Conservation (phyloP, 768 basidiomycete species). For the Leccinum disarticulatum region DNA sequence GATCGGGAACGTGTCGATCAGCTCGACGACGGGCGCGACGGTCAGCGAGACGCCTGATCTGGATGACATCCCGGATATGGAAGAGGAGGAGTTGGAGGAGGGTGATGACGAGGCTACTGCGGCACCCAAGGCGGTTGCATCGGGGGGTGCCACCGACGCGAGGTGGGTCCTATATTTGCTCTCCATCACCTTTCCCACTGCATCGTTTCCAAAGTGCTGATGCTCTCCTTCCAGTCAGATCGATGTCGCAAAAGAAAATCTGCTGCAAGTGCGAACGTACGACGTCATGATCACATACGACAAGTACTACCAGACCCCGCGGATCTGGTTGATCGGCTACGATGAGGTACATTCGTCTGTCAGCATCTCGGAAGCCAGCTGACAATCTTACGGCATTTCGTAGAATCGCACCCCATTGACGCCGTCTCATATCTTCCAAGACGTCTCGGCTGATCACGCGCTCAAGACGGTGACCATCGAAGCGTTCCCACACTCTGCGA, state of each 20-base stretch:
- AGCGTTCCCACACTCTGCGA: constrained; percentile 89
- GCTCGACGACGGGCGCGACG: constrained; percentile 33
- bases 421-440: constrained; percentile 92
- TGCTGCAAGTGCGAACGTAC: constrained; percentile 95
- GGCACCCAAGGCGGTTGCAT: constrained; percentile 45
- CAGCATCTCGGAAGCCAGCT: constrained; percentile 2
- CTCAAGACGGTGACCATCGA: constrained; percentile 99
- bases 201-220: constrained; percentile 1
- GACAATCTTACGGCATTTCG: background rate
- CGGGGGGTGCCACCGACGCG: constrained; percentile 42
- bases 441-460: constrained; percentile 95
- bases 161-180: constrained; percentile 40
- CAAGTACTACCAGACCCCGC: constrained; percentile 98
- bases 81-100: constrained; percentile 88
- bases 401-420: constrained; percentile 88
- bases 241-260: constrained; percentile 73
- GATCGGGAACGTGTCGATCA: constrained; percentile 47
- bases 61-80: constrained; percentile 99
- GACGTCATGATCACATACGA: constrained; percentile 99
- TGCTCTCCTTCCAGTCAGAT: constrained; percentile 43
- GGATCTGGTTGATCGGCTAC: constrained; percentile 97
- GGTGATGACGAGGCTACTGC: constrained; percentile 87
- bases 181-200: background rate
- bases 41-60: constrained; percentile 78
- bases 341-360: constrained; percentile 69